Base-by-base conservation (phyloP, 1,284 basidiomycete species). In the Pyrrhoderma lamaoense region DNA sequence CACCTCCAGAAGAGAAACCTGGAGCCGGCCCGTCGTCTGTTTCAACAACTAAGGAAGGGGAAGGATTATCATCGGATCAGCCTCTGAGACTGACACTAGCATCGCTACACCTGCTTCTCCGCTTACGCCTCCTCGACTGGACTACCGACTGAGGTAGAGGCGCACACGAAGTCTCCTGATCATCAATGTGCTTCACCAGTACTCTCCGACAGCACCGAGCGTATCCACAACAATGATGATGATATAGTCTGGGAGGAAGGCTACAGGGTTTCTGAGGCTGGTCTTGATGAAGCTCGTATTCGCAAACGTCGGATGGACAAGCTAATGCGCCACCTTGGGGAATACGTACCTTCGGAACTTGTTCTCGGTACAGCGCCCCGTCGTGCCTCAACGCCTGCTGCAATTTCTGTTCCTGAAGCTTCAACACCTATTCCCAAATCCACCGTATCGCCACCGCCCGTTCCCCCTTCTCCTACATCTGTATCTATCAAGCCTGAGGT, bases 311-410 rank as follows among this genome's bases (percentile, higher is more conserved):
- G 51, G 3, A 52, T 56, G 50, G 51, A 52, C 13, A 56, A 56
- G 22, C 51, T 56, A 14, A 56, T 45, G 45, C 42, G 54, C 14
- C 51, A 56, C 45, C 49, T 56, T 14, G 54, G 54, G 21, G 54
- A 56, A 35, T 42, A 36, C 16, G 51, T 56, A 1, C 54, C 54
- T 2, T 27, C 31, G 36, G 54, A 56, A 31, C 54, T 56, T 46
- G 51, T 56, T 27, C 51, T 31, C 27, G 27, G 27, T 31, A 31
- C 27, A 11, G 27, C 27, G 27, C 27, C 27, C 11, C 27, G 27
- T 31, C 27, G 27, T 31, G 27, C 27, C 11, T 31, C 27, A 31
- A 31, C 27, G 7, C 27, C 27, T 31, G 27, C 27, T 11, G 27
- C 27, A 5, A 31, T 31, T 31, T 31, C 27, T 11, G 27, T 31